Percentiles rank a stretch among this genome's conserved stretches.
Conservation (phyloP, 352 stramenopile genomes). For the Globisporangium paddicum region DNA sequence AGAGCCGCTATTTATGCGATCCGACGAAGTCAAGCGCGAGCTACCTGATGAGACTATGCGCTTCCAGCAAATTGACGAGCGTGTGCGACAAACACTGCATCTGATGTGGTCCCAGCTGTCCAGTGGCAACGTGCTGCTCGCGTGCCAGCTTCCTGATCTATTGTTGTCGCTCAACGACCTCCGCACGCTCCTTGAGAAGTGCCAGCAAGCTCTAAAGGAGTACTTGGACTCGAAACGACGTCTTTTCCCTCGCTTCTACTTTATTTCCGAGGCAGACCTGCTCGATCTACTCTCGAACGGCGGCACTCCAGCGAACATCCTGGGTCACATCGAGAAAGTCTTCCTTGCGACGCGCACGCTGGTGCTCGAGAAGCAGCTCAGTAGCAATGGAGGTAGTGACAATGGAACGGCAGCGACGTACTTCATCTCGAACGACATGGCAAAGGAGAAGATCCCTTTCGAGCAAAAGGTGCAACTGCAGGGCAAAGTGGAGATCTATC, state of each 20-base stretch:
- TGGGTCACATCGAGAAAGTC: constrained; percentile 91
- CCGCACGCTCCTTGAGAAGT: constrained; percentile 80
- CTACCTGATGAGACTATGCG: constrained; percentile 87
- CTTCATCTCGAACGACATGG: constrained; percentile 89
- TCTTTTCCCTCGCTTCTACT: constrained; percentile 94
- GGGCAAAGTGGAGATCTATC: constrained; percentile 96
- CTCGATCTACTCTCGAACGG: constrained; percentile 94
- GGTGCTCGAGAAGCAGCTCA: constrained; percentile 44
- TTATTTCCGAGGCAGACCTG: constrained; percentile 93
- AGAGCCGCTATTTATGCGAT: constrained; percentile 93
- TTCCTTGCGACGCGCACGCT: constrained; percentile 66
- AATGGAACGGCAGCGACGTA: constrained; percentile 61
- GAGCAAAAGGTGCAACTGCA: constrained; percentile 83
- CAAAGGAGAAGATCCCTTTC: constrained; percentile 88
- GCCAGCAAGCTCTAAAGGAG: constrained; percentile 92
- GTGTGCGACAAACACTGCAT: constrained; percentile 58
- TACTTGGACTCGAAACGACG: constrained; percentile 92
- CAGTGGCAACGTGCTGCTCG: constrained; percentile 63
- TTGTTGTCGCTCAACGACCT: constrained; percentile 72
- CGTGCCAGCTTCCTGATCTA: constrained; percentile 83
- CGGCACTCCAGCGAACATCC: constrained; percentile 79
- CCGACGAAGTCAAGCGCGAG: constrained; percentile 93
- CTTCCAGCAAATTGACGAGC: constrained; percentile 88
- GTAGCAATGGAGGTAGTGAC: constrained; percentile 1
- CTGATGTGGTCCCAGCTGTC: constrained; percentile 71